Conservation (phyloP, 768 basidiomycete species). For the Boletales sp. region DNA sequence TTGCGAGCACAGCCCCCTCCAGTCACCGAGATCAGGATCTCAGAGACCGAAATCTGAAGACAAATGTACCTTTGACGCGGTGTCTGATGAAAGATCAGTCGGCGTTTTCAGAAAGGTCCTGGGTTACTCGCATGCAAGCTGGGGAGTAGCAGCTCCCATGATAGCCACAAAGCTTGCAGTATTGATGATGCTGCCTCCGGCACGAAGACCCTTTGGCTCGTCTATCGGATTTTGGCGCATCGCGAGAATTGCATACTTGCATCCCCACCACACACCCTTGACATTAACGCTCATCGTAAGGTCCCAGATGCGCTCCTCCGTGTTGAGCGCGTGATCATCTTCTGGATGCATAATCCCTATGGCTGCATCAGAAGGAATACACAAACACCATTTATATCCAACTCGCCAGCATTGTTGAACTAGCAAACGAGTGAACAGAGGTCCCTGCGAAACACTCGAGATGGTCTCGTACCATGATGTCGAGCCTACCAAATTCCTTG, state of each 20-base stretch:
- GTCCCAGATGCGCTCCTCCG: slow-evolving; percentile 96
- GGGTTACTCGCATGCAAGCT: slow-evolving; percentile 75
- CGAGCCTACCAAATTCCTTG: slow-evolving; percentile 85
- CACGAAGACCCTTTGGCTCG: slow-evolving; percentile 69
- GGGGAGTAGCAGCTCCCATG: slow-evolving; percentile 95
- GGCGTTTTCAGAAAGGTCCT: not conserved
- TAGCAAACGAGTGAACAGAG: slow-evolving; percentile 28
- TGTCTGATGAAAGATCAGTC: slow-evolving; percentile 52
- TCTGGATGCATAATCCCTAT: slow-evolving; percentile 96
- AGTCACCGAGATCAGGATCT: slow-evolving; percentile 8
- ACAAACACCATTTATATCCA: not conserved
- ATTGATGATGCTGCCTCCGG: slow-evolving; percentile 93
- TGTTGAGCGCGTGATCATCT: slow-evolving; percentile 94
- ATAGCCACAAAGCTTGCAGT: slow-evolving; percentile 96
- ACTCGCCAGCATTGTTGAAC: slow-evolving; percentile 90
- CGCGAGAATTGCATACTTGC: slow-evolving; percentile 94
- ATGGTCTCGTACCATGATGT: slow-evolving; percentile 72
- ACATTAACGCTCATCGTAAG: slow-evolving; percentile 91
- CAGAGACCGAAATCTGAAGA: not conserved
- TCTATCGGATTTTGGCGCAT: slow-evolving; percentile 94
- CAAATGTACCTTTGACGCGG: slow-evolving; percentile 77
- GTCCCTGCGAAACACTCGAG: not conserved
- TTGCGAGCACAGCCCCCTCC: slow-evolving; percentile 94
- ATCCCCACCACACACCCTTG: slow-evolving; percentile 99
- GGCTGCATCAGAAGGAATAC: slow-evolving; percentile 1